Conservation (phyloP, 805 yeast species). For the Kregervanrija delftensis region DNA sequence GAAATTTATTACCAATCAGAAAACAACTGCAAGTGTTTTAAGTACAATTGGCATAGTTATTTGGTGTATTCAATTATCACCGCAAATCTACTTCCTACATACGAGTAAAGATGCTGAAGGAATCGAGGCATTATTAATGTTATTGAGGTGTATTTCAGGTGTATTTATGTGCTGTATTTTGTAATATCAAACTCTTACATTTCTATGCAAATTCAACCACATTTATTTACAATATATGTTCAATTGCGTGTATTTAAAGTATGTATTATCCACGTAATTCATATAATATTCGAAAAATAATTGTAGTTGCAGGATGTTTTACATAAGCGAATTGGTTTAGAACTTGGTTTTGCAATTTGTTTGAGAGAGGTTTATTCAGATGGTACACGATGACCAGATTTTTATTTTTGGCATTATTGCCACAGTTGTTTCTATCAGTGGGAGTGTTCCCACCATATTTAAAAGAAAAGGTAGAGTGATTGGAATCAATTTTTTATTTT, state of each 20-base stretch:
- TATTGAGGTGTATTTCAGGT: conserved; percentile 74
- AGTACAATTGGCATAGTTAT: conserved; percentile 87
- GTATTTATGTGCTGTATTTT: conserved; percentile 83
- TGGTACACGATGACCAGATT: conserved; percentile 61
- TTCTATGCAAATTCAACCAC: conserved; percentile 84
- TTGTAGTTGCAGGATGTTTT: conserved; percentile 31
- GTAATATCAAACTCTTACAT: conserved; percentile 61
- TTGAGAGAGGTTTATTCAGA: conserved; percentile 45
- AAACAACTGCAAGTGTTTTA: conserved; percentile 59
- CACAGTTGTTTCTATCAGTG: conserved; percentile 58
- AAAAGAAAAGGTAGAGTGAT: conserved; percentile 79
- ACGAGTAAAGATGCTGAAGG: conserved; percentile 78
- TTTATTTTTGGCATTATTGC: conserved; percentile 80
- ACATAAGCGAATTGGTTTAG: conserved; percentile 48
- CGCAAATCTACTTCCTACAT: conserved; percentile 64
- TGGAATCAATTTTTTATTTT: conserved; percentile 80
- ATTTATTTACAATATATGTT: conserved; percentile 66
- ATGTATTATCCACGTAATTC: conserved; percentile 63
- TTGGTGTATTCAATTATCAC: conserved; percentile 90
- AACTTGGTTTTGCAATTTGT: conserved; percentile 67
- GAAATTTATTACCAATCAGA: conserved; percentile 11
- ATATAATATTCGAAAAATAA: conserved; percentile 30
- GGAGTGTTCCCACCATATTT: conserved; percentile 86
- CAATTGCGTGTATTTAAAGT: conserved; percentile 60
- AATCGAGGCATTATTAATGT: conserved; percentile 81